Conservation (phyloP, 495 filamentous ascomycete genomes). For the Lentithecium fluviatile region DNA sequence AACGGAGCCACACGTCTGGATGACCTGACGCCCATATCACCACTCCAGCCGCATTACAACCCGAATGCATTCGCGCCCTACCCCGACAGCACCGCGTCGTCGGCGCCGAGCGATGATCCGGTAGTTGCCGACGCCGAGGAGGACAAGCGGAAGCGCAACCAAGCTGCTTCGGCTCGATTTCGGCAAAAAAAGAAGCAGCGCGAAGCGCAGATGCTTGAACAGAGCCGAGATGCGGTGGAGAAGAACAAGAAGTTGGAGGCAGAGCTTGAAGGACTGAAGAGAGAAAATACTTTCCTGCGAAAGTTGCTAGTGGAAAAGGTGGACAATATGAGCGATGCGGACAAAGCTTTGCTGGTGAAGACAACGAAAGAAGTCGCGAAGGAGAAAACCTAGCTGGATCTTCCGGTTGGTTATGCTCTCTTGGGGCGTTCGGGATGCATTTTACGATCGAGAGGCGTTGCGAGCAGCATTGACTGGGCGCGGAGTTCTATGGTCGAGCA, state of each 20-base stretch:
- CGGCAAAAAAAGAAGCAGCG: conserved; percentile 34
- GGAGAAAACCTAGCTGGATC: neutral
- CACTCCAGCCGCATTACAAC: conserved; percentile 12
- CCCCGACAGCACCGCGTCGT: conserved; percentile 15
- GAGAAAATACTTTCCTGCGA: conserved; percentile 28
- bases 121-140: conserved; percentile 18
- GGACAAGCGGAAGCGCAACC: conserved; percentile 31
- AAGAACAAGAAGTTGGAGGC: conserved; percentile 23
- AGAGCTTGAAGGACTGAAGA: conserved; percentile 22
- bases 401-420: neutral
- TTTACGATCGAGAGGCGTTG: no score
- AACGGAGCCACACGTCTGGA: conserved; percentile 5
- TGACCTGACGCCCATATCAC: conserved; percentile 18
- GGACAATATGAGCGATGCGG: conserved; percentile 28
- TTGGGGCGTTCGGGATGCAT: neutral
- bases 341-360: conserved; percentile 16
- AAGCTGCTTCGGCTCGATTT: conserved; percentile 28
- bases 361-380: conserved; percentile 1
- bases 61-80: conserved; percentile 5
- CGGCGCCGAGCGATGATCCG: conserved; percentile 25
- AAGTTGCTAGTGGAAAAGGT: conserved; percentile 30
- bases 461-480: no score
- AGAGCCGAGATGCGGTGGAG: conserved; percentile 16
- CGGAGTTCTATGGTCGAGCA: no score
- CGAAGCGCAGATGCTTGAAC: conserved; percentile 31